Base-by-base conservation (phyloP, 2,329 filamentous ascomycete genomes). In the Colletotrichum gloeosporioides region DNA sequence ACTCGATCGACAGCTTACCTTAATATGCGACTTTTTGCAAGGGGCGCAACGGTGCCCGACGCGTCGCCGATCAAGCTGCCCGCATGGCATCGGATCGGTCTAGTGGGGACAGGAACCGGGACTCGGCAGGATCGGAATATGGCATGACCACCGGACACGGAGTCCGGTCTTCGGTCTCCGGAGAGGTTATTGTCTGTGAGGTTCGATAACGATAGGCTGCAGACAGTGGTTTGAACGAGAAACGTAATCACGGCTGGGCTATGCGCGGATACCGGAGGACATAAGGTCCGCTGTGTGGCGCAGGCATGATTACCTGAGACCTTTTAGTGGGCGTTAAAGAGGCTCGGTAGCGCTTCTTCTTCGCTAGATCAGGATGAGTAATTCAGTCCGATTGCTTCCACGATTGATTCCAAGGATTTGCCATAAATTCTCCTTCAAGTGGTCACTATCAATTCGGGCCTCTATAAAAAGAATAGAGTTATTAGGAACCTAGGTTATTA, bases 11-110 rank as follows among this genome's bases (percentile, higher is more conserved):
- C 18, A 16, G 16, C 36, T 39, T 1, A 75, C 72, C 34, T 66
- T 67, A 18, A 55, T 36, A 16, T 72, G 62, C 15, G 63, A 55
- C 53, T 64, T 67, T 53, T 72, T 75, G 18, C 62, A 67, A 36
- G 61, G 36, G 6, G 34, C 62, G 9, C 44, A 74, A 16, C 68
- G 62, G 36, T 55, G 62, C n/a, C 69, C 69, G 13, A 34, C 68
- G 25, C 71, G 66, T 15, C 68, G 62, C 62, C 15, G 61, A 53
- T 70, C 71, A 59, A 74, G 71, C 39, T 74, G 71, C 31, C 71
- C 66, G 18, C 71, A 74, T 74, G 66, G 71, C 71, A 74, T 74
- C 36, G 55, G 71, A 27, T 53, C 6, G 16, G 53, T 12, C 25
- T 36, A 29, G 36, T 39, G 10, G 22, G 65, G 22, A 22, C 32